Percentiles rank a stretch among this genome's conserved stretches.
These are phyloP conservation scores for Cudoniella acicularis DNA, from an alignment of 495 filamentous ascomycete species.

Conservation along the genomic window DNA sequence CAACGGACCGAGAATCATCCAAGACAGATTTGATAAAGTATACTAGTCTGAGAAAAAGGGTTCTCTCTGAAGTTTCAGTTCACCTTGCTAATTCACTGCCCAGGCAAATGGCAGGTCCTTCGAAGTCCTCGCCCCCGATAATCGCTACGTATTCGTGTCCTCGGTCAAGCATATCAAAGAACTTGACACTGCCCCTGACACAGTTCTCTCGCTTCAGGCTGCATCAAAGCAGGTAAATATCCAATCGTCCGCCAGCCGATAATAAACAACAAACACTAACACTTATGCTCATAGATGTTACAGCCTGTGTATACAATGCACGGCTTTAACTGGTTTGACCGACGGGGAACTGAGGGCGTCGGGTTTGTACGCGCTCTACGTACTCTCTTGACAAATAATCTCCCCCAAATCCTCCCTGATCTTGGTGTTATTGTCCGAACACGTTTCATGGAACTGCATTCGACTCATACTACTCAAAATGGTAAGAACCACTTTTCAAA, in stretches of 20 bases:
- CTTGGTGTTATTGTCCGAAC: background rate
- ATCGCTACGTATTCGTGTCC: constrained; percentile 25
- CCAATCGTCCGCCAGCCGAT: too few relatives aligned
- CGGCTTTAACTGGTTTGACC: constrained; percentile 28
- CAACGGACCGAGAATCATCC: constrained; percentile 12
- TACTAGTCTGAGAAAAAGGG: background rate
- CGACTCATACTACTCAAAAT: background rate
- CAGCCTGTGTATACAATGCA: constrained; percentile 29
- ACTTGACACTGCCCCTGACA: constrained; percentile 23
- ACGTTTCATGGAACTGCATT: constrained; percentile 1
- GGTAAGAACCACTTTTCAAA: too few relatives aligned
- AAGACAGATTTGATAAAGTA: constrained; percentile 9
- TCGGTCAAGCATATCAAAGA: constrained; percentile 28
- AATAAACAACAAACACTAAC: too few relatives aligned
- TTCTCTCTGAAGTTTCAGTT: background rate
- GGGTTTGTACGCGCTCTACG: constrained; percentile 29
- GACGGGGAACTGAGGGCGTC: constrained; percentile 23
- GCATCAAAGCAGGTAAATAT: constrained; percentile 19
- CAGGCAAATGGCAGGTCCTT: constrained; percentile 9
- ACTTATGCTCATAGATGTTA: constrained; percentile 28
- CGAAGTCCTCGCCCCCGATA: constrained; percentile 23
- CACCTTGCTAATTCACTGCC: background rate
- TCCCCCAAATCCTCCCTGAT: constrained; percentile 19
- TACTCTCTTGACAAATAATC: constrained; percentile 24
- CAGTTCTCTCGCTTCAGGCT: constrained; percentile 29